Base-by-base conservation (phyloP, 108 stramenopile genomes). In the Nitzschia sp. region DNA sequence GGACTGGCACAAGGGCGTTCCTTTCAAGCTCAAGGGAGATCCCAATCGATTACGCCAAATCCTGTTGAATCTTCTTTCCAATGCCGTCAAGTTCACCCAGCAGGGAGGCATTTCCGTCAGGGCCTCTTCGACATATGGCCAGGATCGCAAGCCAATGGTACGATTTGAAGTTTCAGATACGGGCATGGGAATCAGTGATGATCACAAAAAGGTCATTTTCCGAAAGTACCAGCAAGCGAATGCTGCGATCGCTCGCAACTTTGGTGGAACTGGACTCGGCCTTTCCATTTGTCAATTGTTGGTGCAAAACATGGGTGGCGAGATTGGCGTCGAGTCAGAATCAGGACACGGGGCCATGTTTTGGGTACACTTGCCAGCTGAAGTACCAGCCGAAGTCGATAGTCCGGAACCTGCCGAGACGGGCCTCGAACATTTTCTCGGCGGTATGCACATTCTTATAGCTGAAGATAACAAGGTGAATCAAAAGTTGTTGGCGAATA, bases 71-170 rank as follows among this genome's bases (percentile, higher is more conserved):
- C 51, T 88, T 13, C 54, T 84, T n/a, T 71, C 70, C 46, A 88
- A 88, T 63, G 83, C 86, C 5, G 64, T 84, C 60, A 88, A 88
- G 47, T 88, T 88, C 54, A 88, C 86, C 13, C 34, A 66, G 15
- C 5, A 36, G 2, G 84, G 84, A 3, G 57, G 67, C 19, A 70
- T 81, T 23, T 26, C 53, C 33, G 38, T 63, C 38, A 34, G 46
- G 38, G 66, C 55, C 13, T 4, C 30, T 1, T 48, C 46, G 6
- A 32, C 30, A 1, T 26, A 56, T 54, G 33, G 15, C 18, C 17
- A 62, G 18, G 35, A 62, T 5, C 11, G 8, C 6, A 42, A 64
- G 36, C 32, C 33, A 2, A 33, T 46, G 24, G 21, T 85, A 26
- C 46, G 53, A 28, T 76, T 85, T 54, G 67, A 47, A 30, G 81